These are phyloP conservation scores for Aphanoascus verrucosus DNA, from an alignment of 2,329 filamentous ascomycete species.

Conservation along the genomic window DNA sequence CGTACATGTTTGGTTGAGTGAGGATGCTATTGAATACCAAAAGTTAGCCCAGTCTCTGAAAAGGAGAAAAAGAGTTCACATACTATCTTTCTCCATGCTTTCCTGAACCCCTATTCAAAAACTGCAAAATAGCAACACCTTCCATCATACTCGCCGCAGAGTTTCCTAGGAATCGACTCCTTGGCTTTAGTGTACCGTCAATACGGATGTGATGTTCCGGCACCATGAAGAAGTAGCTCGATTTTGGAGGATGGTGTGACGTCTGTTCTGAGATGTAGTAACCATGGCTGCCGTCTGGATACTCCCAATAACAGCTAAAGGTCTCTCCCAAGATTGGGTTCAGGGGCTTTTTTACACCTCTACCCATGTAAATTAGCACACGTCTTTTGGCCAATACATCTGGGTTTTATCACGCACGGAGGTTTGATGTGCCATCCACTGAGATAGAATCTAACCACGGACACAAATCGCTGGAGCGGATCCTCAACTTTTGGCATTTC, in stretches of 20 bases:
- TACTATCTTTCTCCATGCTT: slow-evolving; percentile 76
- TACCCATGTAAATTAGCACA: slow-evolving; percentile 28
- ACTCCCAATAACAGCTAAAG: slow-evolving; percentile 93
- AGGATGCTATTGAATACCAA: slow-evolving; percentile 51
- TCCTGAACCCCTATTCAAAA: slow-evolving; percentile 65
- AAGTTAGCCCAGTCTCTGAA: slow-evolving; percentile 16
- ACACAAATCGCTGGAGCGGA: slow-evolving; percentile 77
- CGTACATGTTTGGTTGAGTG: slow-evolving; percentile 99
- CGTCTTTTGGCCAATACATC: no score
- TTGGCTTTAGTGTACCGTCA: slow-evolving; percentile 86
- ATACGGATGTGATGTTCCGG: slow-evolving; percentile 89
- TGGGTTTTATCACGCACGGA: slow-evolving; percentile 53
- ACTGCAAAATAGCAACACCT: slow-evolving; percentile 73
- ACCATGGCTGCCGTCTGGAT: slow-evolving; percentile 68
- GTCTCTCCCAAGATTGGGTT: slow-evolving; percentile 94
- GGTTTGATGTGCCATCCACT: slow-evolving; percentile 99
- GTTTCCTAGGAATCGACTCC: slow-evolving; percentile 91
- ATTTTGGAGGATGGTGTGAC: slow-evolving; percentile 95
- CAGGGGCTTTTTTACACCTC: slow-evolving; percentile 94
- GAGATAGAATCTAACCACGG: slow-evolving; percentile 94
- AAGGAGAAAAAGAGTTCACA: slow-evolving; percentile 26
- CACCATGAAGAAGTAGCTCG: slow-evolving; percentile 97
- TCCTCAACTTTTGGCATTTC: slow-evolving; percentile 81
- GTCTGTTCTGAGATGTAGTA: slow-evolving; percentile 98
- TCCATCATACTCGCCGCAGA: slow-evolving; percentile 98